Percentiles rank a stretch among this genome's conserved stretches.
These are phyloP conservation scores for Sporothrix inflata DNA, from an alignment of 2,329 filamentous ascomycete species.

Conservation along the genomic window DNA sequence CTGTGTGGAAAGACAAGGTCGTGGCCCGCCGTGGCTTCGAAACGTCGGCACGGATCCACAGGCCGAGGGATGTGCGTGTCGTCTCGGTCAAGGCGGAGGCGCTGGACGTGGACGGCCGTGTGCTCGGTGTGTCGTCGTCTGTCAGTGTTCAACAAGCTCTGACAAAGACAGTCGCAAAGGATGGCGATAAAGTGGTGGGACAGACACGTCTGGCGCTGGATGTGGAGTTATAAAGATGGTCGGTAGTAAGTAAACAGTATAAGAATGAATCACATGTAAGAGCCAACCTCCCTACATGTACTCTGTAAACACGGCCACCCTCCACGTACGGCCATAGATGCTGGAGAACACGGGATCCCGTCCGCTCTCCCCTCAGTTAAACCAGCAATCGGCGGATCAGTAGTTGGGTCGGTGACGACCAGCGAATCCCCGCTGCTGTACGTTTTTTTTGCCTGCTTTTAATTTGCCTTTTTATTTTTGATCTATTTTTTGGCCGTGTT, in stretches of 20 bases:
- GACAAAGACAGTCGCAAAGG: background rate
- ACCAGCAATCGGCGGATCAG: too few relatives aligned
- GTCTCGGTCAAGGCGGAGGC: slow-evolving; percentile 22
- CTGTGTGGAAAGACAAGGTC: background rate
- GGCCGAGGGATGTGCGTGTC: background rate
- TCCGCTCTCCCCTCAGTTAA: too few relatives aligned
- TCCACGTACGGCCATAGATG: too few relatives aligned
- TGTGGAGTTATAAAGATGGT: background rate
- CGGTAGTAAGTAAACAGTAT: background rate
- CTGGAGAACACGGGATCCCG: too few relatives aligned
- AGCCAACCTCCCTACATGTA: too few relatives aligned
- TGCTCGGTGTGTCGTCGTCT: background rate
- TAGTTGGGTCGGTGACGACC: too few relatives aligned
- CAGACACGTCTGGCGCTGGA: background rate
- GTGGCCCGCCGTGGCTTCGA: slow-evolving; percentile 29
- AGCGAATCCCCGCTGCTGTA: too few relatives aligned
- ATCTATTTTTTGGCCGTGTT: too few relatives aligned
- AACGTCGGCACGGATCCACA: slow-evolving; percentile 17
- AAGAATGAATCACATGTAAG: background rate
- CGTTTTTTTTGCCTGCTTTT: too few relatives aligned
- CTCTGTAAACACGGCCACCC: too few relatives aligned
- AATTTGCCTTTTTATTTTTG: too few relatives aligned
- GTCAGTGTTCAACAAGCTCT: slow-evolving; percentile 12
- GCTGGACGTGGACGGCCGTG: background rate
- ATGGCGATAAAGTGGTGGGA: background rate